Base-by-base conservation (phyloP, 441 rosid genomes). In the Viola pubescens region DNA sequence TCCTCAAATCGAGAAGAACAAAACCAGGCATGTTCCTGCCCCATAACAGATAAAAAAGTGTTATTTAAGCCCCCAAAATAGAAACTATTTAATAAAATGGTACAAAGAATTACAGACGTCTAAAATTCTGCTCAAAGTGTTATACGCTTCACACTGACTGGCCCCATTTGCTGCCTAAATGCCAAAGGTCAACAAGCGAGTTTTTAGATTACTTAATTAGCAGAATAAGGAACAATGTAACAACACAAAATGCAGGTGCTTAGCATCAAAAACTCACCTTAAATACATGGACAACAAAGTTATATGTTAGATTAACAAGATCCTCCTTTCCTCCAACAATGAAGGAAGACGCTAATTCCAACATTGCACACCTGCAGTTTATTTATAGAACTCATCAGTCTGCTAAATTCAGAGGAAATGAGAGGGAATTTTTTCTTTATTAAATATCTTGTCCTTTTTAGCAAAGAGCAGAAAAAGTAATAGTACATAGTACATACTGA, bases 11-110 rank as follows among this genome's bases (percentile, higher is more conserved):
- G 84, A 56, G 91, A 75, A 67, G 87, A 77, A 78, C 85, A 79
- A 75, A 90, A 84, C 95, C 81, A 78, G 47, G 73, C 38, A 64
- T 90, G 96, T 69, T 82, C 91, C 98, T 89, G 84, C 72, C 73
- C 53, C 71, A 65, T 51, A 66, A 55, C 37, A 75, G 13, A 38
- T 59, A 60, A 43, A 5, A 45, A 50, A 54, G 58, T 58, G 67
- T 53, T 62, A 41, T 45, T 1, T 44, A 72, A 48, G 61, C 34
- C 71, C 65, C 6, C 52, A 59, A 44, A 50, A 46, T 3, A 52
- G 14, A 12, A 61, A 37, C 45, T 54, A 53, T 43, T 52, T 62
- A 59, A 50, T 9, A 54, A 59, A 26, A 57, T 26, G 11, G 11
- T 40, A 61, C 13, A 39, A 62, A 49, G 60, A 70, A 52, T 50